Conservation (phyloP, 805 yeast genomes). For the Spathaspora gorwiae region DNA sequence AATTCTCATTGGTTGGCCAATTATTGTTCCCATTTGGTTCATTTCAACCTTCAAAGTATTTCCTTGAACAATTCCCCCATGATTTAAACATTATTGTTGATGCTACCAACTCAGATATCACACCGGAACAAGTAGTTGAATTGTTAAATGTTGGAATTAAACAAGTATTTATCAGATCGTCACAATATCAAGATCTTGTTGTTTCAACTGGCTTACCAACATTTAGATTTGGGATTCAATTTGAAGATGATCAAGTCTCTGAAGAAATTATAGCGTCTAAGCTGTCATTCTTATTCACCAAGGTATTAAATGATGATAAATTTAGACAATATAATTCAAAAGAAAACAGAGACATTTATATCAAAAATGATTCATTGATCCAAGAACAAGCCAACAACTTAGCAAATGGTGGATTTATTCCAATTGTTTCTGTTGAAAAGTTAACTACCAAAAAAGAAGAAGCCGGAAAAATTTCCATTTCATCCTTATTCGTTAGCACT, state of each 20-base stretch:
- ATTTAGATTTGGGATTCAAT: conserved; percentile 36
- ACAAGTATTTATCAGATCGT: conserved; percentile 36
- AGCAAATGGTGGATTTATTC: conserved; percentile 26
- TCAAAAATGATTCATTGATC: conserved; percentile 10
- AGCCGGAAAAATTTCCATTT: conserved; percentile 27
- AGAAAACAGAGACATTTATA: conserved; percentile 30
- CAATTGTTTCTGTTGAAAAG: conserved; percentile 20
- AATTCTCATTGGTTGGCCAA: conserved; percentile 31
- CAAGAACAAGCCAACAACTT: conserved; percentile 23
- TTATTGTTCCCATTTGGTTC: conserved; percentile 22
- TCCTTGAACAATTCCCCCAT: conserved; percentile 25
- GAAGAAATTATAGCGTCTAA: conserved; percentile 9
- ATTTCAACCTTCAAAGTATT: conserved; percentile 23
- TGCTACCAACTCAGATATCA: conserved; percentile 18
- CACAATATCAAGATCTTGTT: conserved; percentile 26
- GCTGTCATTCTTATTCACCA: conserved; percentile 21
- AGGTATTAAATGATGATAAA: conserved; percentile 10
- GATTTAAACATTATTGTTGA: conserved; percentile 28
- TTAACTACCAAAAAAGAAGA: conserved; percentile 20
- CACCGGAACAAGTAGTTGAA: conserved; percentile 43
- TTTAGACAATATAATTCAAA: conserved; percentile 14
- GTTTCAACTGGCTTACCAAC: conserved; percentile 48
- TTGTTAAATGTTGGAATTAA: conserved; percentile 60
- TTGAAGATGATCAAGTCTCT: conserved; percentile 7
- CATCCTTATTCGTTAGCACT: conserved; percentile 45